Percentiles rank a stretch among this genome's conserved stretches.
Conservation (phyloP, 2,329 filamentous ascomycete genomes). For the Microsporum audouinii region DNA sequence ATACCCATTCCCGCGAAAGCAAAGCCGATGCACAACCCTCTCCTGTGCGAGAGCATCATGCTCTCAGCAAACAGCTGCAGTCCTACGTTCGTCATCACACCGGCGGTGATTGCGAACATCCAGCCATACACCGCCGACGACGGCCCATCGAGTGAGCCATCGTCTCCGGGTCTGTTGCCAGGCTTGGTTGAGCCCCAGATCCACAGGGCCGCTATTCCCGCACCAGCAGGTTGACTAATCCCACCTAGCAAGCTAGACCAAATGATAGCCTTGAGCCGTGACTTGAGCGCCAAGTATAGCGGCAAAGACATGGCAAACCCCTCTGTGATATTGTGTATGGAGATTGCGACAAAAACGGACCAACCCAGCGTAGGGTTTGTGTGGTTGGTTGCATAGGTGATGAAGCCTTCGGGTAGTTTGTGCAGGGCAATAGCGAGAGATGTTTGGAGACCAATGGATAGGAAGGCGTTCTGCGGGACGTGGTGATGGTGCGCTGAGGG, state of each 20-base stretch:
- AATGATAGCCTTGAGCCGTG: constrained; percentile 66
- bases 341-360: constrained; percentile 86
- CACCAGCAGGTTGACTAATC: constrained; percentile 74
- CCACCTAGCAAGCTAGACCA: constrained; percentile 79
- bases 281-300: constrained; percentile 79
- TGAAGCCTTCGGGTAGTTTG: constrained; percentile 78
- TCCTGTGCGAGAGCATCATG: constrained; percentile 55
- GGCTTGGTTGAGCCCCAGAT: constrained; percentile 57
- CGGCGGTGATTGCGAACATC: constrained; percentile 80
- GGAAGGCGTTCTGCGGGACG: constrained; percentile 83
- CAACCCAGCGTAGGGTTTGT: constrained; percentile 80
- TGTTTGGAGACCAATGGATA: constrained; percentile 91
- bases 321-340: constrained; percentile 97
- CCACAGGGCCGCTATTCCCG: constrained; percentile 73
- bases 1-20: constrained; percentile 59
- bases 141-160: constrained; percentile 23
- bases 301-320: constrained; percentile 90
- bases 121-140: constrained; percentile 44
- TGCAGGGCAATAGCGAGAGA: constrained; percentile 90
- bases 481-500: constrained; percentile 68
- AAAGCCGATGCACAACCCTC: constrained; percentile 28
- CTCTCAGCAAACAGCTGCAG: constrained; percentile 82
- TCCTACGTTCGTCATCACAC: constrained; percentile 91
- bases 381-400: constrained; percentile 96
- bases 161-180: constrained; percentile 12